Percentiles rank a stretch among this genome's conserved stretches.
phyloP scores from a whole-genome alignment of 169 alveolate species.

The Plasmodium falciparum region DNA sequence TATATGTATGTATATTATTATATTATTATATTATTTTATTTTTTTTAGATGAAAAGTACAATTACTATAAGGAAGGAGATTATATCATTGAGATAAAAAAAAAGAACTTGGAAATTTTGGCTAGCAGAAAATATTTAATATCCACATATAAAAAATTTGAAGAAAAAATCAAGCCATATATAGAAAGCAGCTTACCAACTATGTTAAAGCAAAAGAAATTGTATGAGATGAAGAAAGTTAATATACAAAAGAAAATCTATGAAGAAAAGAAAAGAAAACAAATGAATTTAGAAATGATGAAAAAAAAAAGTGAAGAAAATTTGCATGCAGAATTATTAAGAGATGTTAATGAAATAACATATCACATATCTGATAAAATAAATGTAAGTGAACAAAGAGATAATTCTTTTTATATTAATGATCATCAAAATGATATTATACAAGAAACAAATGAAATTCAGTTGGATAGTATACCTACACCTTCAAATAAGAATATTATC shows the following conservation, averaged over 20 bases:
- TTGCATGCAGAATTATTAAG: constrained; percentile 51
- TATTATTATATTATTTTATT: not conserved
- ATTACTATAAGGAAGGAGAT: constrained; percentile 52
- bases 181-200: constrained; percentile 72
- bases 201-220: constrained; percentile 71
- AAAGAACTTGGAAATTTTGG: constrained; percentile 41
- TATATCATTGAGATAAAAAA: constrained; percentile 35
- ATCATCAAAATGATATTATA: not conserved
- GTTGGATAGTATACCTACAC: not conserved
- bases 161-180: constrained; percentile 71
- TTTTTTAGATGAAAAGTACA: constrained; percentile 29
- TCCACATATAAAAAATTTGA: constrained; percentile 60
- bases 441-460: not conserved
- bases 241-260: constrained; percentile 58
- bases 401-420: too few species aligned
- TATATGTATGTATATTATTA: too few species aligned
- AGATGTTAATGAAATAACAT: constrained; percentile 38
- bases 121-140: constrained; percentile 63
- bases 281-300: constrained; percentile 33
- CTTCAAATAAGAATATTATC: not conserved
- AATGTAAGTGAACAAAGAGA: not conserved
- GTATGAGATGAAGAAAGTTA: constrained; percentile 40
- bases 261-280: constrained; percentile 70
- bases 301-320: constrained; percentile 34
- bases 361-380: constrained; percentile 36